A percentile compares a stretch with the other conserved stretches of the same genome.
Conservation (phyloP, 164 flowering plant species). For the Litsea cubeba region DNA sequence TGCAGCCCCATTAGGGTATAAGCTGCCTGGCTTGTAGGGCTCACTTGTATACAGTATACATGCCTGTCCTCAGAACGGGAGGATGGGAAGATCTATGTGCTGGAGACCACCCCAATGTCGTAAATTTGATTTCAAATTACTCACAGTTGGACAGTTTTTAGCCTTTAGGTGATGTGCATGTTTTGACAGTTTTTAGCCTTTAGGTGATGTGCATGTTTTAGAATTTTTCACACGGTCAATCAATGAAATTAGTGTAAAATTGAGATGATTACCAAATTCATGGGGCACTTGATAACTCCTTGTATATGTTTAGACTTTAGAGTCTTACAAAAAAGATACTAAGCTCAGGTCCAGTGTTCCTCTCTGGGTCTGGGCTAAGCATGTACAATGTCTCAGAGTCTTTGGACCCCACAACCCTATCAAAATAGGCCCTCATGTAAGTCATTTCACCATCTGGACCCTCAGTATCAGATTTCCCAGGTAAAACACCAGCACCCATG, state of each 20-base stretch:
- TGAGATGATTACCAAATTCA: no score
- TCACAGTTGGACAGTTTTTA: no score
- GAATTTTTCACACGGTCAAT: no score
- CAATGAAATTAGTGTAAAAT: no score
- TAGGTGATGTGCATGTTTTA: slow-evolving; percentile 24
- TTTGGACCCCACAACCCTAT: slow-evolving; percentile 50
- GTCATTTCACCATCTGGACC: slow-evolving; percentile 45
- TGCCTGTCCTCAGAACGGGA: no score
- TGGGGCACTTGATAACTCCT: no score
- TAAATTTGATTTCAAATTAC: no score
- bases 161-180: slow-evolving; percentile 23
- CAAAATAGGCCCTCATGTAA: slow-evolving; percentile 67
- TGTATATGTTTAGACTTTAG: neutral
- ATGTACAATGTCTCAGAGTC: neutral
- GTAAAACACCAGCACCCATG: slow-evolving; percentile 83
- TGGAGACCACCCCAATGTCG: no score
- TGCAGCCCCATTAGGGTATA: no score
- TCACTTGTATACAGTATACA: no score
- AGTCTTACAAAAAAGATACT: neutral
- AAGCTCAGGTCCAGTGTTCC: neutral
- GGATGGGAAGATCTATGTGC: no score
- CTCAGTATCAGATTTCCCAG: slow-evolving; percentile 27
- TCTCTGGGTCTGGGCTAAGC: slow-evolving; percentile 25
- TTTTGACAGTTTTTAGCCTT: slow-evolving; percentile 9
- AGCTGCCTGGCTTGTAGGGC: no score